These are phyloP conservation scores for Fusarium marasasianum DNA, from an alignment of 2,329 filamentous ascomycete genomes.

Conservation along the genomic window DNA sequence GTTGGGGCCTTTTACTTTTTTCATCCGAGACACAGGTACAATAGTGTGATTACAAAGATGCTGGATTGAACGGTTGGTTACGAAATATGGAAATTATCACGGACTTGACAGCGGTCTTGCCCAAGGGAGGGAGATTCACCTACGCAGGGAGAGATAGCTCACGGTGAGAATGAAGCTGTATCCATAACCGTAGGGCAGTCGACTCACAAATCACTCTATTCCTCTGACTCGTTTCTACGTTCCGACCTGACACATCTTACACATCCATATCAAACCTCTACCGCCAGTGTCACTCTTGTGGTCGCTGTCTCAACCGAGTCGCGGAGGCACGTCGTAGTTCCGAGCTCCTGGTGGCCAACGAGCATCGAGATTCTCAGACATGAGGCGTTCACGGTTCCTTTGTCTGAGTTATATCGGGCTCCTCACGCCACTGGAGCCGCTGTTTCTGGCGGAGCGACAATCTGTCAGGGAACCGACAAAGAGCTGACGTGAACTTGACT, in stretches of 20 bases:
- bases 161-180: constrained; percentile 16
- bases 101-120: background rate
- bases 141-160: constrained; percentile 18
- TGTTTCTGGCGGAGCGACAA: constrained; percentile 20
- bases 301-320: constrained; percentile 39
- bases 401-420: constrained; percentile 13
- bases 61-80: background rate
- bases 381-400: constrained; percentile 21
- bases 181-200: constrained; percentile 2
- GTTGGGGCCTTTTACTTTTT: constrained; percentile 11
- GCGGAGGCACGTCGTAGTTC: constrained; percentile 31
- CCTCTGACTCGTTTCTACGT: constrained; percentile 9
- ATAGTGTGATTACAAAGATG: constrained; percentile 18
- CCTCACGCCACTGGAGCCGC: constrained; percentile 1
- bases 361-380: constrained; percentile 30
- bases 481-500: constrained; percentile 19
- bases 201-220: constrained; percentile 25
- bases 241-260: constrained; percentile 15
- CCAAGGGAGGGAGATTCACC: constrained; percentile 29
- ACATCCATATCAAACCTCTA: constrained; percentile 17
- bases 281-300: background rate
- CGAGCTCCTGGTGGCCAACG: constrained; percentile 18
- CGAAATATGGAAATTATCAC: constrained; percentile 6
- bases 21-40: constrained; percentile 19
- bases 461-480: background rate